These are phyloP conservation scores for Apiospora sp. DNA, from an alignment of 2,329 filamentous ascomycete genomes.

Conservation along the genomic window DNA sequence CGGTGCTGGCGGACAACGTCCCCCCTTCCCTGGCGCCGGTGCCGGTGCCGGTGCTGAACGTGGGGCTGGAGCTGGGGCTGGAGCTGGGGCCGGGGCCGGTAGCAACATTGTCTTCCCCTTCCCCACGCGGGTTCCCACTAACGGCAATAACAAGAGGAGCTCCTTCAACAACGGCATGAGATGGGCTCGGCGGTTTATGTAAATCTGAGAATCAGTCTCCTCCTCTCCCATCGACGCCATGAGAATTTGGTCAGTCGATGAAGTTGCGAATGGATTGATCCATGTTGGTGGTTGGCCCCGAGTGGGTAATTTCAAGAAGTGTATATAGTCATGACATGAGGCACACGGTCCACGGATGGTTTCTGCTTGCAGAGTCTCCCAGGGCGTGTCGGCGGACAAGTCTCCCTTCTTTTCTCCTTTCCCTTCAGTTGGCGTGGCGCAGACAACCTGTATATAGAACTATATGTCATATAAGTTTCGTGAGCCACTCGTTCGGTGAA, in stretches of 20 bases:
- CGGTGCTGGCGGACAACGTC: neutral
- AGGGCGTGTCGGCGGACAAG: neutral
- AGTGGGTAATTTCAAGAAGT: neutral
- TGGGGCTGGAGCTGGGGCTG: neutral
- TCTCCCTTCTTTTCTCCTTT: neutral
- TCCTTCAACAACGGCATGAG: neutral
- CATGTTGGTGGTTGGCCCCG: neutral
- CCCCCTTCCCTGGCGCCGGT: neutral
- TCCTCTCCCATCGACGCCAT: neutral
- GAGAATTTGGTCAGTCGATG: neutral
- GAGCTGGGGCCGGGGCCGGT: neutral
- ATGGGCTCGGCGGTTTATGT: neutral
- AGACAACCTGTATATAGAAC: conserved; percentile 8
- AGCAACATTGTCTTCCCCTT: neutral
- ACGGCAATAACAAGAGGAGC: neutral
- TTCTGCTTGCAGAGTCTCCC: neutral
- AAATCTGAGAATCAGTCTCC: neutral
- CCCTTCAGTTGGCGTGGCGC: neutral
- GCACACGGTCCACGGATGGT: neutral
- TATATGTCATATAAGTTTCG: neutral
- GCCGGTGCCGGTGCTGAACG: neutral
- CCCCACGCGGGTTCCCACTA: neutral
- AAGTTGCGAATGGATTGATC: neutral
- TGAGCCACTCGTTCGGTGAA: neutral
- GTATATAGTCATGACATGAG: conserved; percentile 1